A percentile compares a stretch with the other conserved stretches of the same genome.
phyloP scores from a whole-genome alignment of 441 rosid genomes.

The Erodium trifolium region DNA sequence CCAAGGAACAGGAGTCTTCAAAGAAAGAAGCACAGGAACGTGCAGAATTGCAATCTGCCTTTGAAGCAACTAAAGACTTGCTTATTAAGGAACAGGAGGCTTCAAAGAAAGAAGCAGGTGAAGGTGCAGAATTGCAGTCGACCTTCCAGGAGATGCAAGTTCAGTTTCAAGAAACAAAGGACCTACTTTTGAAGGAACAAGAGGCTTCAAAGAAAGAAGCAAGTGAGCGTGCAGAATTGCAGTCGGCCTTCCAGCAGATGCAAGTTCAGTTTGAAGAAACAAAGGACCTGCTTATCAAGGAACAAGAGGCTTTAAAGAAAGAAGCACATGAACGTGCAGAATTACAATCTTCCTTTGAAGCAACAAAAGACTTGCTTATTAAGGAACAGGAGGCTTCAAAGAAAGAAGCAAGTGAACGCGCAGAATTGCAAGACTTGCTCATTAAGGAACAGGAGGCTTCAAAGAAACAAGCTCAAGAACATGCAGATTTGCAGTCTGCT shows the following conservation, averaged over 20 bases:
- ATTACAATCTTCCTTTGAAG: constrained; percentile 61
- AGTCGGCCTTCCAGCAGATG: not conserved
- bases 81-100: constrained; percentile 71
- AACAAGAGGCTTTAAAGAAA: constrained; percentile 57
- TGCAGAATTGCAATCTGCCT: constrained; percentile 10
- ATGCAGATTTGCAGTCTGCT: constrained; percentile 54
- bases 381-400: constrained; percentile 76
- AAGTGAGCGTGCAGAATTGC: not conserved
- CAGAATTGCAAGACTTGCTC: constrained; percentile 45
- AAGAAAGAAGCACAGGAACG: constrained; percentile 41
- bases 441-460: constrained; percentile 69
- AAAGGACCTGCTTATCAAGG: constrained; percentile 64
- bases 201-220: constrained; percentile 47
- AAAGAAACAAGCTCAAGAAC: constrained; percentile 39
- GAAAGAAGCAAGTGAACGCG: not conserved
- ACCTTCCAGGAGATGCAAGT: constrained; percentile 57
- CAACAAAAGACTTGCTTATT: constrained; percentile 63
- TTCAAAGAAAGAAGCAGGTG: constrained; percentile 35
- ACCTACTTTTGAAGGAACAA: constrained; percentile 57
- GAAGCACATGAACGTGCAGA: constrained; percentile 46
- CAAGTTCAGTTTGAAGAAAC: constrained; percentile 19
- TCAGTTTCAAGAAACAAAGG: constrained; percentile 74
- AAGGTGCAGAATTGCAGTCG: constrained; percentile 57
- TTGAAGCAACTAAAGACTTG: constrained; percentile 62
- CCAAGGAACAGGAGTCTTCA: constrained; percentile 69